Evolutionary conservation across 2,329 filamentous ascomycete species (phyloP).

Genomic region (Colletotrichum eremochloae): DNA sequence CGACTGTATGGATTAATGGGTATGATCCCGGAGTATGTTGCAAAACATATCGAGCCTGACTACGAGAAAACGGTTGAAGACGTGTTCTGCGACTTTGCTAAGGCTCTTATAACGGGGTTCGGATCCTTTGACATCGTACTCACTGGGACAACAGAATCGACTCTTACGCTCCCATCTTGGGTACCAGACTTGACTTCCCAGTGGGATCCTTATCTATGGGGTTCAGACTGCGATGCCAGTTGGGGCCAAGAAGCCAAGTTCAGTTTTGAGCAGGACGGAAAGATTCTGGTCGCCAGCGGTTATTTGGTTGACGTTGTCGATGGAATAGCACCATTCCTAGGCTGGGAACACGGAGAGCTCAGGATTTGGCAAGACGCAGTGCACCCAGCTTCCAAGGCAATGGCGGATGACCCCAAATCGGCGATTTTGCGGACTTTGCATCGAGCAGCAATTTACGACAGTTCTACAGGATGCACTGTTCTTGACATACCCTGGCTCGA

Average conservation of each 20-base stretch:
- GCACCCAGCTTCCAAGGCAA: neutral
- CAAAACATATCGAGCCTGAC: slow-evolving; percentile 23
- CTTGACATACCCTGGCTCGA: slow-evolving; percentile 35
- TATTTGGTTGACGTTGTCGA: slow-evolving; percentile 25
- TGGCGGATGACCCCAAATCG: slow-evolving; percentile 12
- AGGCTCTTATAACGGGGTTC: slow-evolving; percentile 23
- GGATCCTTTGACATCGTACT: slow-evolving; percentile 27
- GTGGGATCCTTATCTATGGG: slow-evolving; percentile 35
- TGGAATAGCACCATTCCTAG: slow-evolving; percentile 23
- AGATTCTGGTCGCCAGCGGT: slow-evolving; percentile 1
- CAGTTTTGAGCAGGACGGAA: neutral
- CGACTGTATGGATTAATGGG: slow-evolving; percentile 33
- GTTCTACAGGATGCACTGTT: slow-evolving; percentile 11
- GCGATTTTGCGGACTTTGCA: slow-evolving; percentile 20
- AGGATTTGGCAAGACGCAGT: slow-evolving; percentile 1
- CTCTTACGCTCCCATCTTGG: slow-evolving; percentile 22
- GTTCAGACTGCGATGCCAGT: slow-evolving; percentile 28
- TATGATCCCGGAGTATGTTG: slow-evolving; percentile 32
- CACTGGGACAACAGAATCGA: slow-evolving; percentile 25
- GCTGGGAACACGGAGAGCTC: slow-evolving; percentile 24
- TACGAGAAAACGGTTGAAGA: slow-evolving; percentile 20
- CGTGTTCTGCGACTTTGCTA: slow-evolving; percentile 30
- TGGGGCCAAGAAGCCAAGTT: slow-evolving; percentile 28
- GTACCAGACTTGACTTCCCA: slow-evolving; percentile 30
- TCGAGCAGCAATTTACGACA: slow-evolving; percentile 18